Conservation (phyloP, 495 filamentous ascomycete genomes). For the Rostrohypoxylon terebratum region DNA sequence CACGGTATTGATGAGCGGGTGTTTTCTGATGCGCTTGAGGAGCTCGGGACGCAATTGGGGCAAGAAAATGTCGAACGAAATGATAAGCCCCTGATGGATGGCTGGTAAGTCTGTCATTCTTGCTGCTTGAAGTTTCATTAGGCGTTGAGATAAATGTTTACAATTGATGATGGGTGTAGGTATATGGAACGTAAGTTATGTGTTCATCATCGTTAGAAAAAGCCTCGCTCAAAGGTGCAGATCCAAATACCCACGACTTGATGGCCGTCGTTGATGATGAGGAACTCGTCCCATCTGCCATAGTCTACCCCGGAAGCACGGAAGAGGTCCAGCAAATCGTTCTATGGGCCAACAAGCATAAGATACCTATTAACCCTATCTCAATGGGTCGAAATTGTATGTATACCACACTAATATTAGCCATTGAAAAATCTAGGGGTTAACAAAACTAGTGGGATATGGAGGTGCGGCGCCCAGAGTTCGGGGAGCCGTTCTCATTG, state of each 20-base stretch:
- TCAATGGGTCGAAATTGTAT: conserved; percentile 64
- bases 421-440: background rate
- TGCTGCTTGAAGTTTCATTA: background rate
- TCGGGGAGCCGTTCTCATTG: conserved; percentile 63
- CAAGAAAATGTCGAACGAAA: conserved; percentile 59
- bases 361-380: conserved; percentile 64
- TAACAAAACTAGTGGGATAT: conserved; percentile 55
- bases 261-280: conserved; percentile 65
- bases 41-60: conserved; percentile 54
- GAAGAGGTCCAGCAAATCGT: conserved; percentile 61
- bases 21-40: conserved; percentile 55
- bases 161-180: conserved; percentile 30
- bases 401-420: background rate
- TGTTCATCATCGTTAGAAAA: background rate
- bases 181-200: conserved; percentile 62
- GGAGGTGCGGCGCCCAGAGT: conserved; percentile 68
- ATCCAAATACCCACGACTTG: conserved; percentile 66
- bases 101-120: conserved; percentile 52
- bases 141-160: background rate
- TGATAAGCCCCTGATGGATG: conserved; percentile 60
- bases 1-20: conserved; percentile 54
- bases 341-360: conserved; percentile 59
- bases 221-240: conserved; percentile 27
- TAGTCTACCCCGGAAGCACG: conserved; percentile 60
- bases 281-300: conserved; percentile 63